Percentiles rank a stretch among this genome's conserved stretches.
These are phyloP conservation scores for Stylonectria norvegica DNA, from an alignment of 2,329 filamentous ascomycete genomes.

Conservation along the genomic window DNA sequence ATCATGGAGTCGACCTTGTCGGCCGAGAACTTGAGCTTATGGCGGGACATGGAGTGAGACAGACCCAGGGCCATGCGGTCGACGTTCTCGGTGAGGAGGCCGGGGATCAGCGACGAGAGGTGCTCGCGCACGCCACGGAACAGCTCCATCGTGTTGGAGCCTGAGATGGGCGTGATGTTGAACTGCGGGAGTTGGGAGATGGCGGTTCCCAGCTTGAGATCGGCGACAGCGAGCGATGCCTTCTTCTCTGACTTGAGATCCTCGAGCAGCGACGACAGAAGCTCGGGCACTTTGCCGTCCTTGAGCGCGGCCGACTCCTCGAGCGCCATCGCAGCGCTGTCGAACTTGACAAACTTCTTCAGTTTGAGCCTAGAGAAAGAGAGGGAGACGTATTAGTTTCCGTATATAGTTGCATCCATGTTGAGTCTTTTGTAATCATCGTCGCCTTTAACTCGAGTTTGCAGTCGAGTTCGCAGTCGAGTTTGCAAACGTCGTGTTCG, in stretches of 20 bases:
- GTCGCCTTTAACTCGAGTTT: too few relatives aligned
- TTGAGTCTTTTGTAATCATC: too few relatives aligned
- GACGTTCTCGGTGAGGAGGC: constrained; percentile 78
- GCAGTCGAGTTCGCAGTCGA: too few relatives aligned
- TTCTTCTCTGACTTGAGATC: constrained; percentile 97
- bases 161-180: constrained; percentile 77
- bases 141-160: constrained; percentile 62
- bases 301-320: constrained; percentile 86
- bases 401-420: too few relatives aligned
- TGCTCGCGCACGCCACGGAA: constrained; percentile 94
- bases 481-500: too few relatives aligned
- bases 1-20: constrained; percentile 99
- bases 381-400: too few relatives aligned
- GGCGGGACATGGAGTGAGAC: constrained; percentile 91
- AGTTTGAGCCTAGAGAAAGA: constrained; percentile 68
- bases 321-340: constrained; percentile 84
- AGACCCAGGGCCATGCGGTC: constrained; percentile 95
- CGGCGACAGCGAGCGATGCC: constrained; percentile 87
- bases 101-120: constrained; percentile 84
- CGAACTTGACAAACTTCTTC: constrained; percentile 97
- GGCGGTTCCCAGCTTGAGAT: constrained; percentile 85
- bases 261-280: constrained; percentile 77
- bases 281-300: constrained; percentile 91
- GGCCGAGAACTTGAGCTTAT: constrained; percentile 97
- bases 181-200: constrained; percentile 90